Base-by-base conservation (phyloP, 1,139 yeast genomes). In the Taphrina sp. region DNA sequence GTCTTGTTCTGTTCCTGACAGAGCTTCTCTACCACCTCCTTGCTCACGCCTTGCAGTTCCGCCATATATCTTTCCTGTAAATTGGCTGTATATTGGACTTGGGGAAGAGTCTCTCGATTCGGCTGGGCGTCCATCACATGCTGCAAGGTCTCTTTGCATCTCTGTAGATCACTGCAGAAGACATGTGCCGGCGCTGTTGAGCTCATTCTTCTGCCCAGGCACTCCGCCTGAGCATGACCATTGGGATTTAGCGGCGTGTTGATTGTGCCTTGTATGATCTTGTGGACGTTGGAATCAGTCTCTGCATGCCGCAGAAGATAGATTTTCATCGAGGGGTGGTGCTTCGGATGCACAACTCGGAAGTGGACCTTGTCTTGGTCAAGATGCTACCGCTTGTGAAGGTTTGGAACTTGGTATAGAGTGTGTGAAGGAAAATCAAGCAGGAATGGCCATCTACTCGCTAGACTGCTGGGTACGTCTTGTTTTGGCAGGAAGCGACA, bases 1-100 rank as follows among this genome's bases (percentile, higher is more conserved):
- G 41, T 39, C 39, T 49, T 49, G 33, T 35, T 26, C 19, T 49
- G 54, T 17, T 49, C 46, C 14, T 26, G 24, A 19, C 45, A 39
- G 8, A 49, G 39, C 26, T 39, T 26, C 41, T 49, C 46, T 12
- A 49, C 54, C 5, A 23, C 39, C 14, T 49, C 54, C 23, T 49
- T 49, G 4, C 39, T 20, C 16, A 49, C 54, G 23, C 54, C 54
- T 23, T 49, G 54, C 17, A 49, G n/a, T 33, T 49, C 54, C 19
- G 54, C 54, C 54, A 49, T 49, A 19, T 49, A 49, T 16, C 54
- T 29, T 22, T 49, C 54, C 16, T 29, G 45, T 19, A 49, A 17
- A 14, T 20, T 39, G 8, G 39, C 23, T 14, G 54, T 49, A 28
- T 49, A 49, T 17, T 17, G 17, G 14, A 39, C 54, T 10, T 29